Conservation (phyloP, 2,329 filamentous ascomycete genomes). For the Biscogniauxia mediterranea region DNA sequence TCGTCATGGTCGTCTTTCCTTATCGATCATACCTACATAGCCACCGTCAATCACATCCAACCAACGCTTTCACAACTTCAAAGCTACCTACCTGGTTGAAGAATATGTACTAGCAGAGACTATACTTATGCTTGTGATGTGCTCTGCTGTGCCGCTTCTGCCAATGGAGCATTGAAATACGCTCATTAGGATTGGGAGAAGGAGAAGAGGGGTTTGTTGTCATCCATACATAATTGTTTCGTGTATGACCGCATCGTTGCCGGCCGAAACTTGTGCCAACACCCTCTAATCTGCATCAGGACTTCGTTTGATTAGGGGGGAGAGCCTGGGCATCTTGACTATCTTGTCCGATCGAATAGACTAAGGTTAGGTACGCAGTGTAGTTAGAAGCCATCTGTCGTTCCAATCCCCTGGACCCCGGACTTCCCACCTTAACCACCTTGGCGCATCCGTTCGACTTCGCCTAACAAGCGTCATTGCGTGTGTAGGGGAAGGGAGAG, state of each 20-base stretch:
- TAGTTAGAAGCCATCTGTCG: background rate
- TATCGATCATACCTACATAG: background rate
- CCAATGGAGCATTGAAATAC: no score
- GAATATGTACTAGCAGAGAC: no score
- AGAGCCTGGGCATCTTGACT: background rate
- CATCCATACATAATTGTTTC: background rate
- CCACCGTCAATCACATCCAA: background rate
- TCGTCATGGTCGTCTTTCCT: background rate
- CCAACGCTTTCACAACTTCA: no score
- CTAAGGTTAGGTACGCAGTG: no score
- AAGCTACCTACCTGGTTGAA: no score
- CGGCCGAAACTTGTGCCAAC: background rate
- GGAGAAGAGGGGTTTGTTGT: background rate
- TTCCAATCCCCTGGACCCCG: background rate
- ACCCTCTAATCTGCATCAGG: background rate
- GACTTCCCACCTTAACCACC: background rate
- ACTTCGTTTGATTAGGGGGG: background rate
- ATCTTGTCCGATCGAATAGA: background rate
- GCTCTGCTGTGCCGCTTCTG: no score
- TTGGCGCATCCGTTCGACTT: background rate
- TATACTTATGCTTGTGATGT: no score
- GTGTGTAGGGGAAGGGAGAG: no score
- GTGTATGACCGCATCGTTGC: background rate
- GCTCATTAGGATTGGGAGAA: background rate
- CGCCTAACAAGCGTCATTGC: background rate